Percentiles rank a stretch among this genome's conserved stretches.
These are phyloP conservation scores for Starmerella powellii DNA, from an alignment of 805 yeast genomes.

Conservation along the genomic window DNA sequence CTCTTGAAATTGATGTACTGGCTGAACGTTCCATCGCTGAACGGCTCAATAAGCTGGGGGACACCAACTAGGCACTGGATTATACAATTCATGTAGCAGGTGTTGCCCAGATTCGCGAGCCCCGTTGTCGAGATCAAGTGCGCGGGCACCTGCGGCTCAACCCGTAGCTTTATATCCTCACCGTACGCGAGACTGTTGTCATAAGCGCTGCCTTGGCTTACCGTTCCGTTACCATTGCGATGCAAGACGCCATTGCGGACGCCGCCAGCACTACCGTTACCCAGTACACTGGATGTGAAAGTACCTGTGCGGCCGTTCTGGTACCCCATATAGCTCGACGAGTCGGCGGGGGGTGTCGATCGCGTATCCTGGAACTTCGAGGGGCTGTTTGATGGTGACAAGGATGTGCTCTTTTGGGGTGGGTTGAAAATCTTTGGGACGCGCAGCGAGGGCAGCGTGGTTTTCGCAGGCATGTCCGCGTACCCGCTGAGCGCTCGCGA, in stretches of 20 bases:
- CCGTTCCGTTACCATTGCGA: too few species aligned
- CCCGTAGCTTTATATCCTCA: too few species aligned
- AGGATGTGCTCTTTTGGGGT: background rate
- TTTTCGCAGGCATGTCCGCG: slow-evolving; percentile 11
- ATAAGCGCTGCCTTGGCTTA: background rate
- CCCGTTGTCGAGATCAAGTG: slow-evolving; percentile 47
- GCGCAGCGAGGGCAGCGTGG: slow-evolving; percentile 5
- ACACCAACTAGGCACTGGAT: slow-evolving; percentile 78
- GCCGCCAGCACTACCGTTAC: too few species aligned
- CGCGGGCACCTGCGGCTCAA: slow-evolving; percentile 6
- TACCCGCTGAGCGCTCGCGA: slow-evolving; percentile 5
- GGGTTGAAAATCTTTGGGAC: slow-evolving; percentile 9
- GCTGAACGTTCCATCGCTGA: slow-evolving; percentile 48
- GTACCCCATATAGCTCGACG: too few species aligned
- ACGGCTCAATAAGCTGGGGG: slow-evolving; percentile 48
- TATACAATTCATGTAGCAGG: slow-evolving; percentile 85
- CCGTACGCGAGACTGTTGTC: background rate
- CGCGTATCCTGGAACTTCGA: background rate
- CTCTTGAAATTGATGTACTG: slow-evolving; percentile 62
- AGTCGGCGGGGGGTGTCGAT: background rate
- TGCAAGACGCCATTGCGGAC: too few species aligned
- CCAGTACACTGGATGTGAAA: too few species aligned
- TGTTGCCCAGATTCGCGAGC: slow-evolving; percentile 68
- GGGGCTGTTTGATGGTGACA: slow-evolving; percentile 1
- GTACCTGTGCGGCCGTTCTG: too few species aligned